Evolutionary conservation across 331 rosid genomes (phyloP).

Genomic region (Arachis monticola): DNA sequence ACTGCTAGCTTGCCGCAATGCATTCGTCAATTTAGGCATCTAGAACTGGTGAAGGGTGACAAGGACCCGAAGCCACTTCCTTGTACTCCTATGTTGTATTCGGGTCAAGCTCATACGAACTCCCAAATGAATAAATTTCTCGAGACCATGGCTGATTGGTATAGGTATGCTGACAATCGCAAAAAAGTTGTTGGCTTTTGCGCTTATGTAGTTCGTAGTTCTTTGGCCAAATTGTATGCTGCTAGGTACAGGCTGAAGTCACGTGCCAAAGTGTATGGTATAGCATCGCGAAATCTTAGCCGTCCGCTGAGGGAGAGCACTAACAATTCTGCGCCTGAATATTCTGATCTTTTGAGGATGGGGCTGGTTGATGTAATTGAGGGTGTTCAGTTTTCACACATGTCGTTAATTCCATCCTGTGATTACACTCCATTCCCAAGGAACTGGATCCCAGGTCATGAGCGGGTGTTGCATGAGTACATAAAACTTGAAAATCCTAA

Average conservation of each 20-base stretch:
- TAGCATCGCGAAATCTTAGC: slow-evolving; percentile 82
- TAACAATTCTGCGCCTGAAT: slow-evolving; percentile 83
- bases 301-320: slow-evolving; percentile 94
- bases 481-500: slow-evolving; percentile 78
- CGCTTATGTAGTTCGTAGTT: slow-evolving; percentile 82
- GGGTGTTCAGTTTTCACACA: slow-evolving; percentile 87
- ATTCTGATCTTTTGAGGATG: slow-evolving; percentile 90
- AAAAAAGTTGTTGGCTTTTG: slow-evolving; percentile 89
- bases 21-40: slow-evolving; percentile 86
- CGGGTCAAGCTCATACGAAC: slow-evolving; percentile 95
- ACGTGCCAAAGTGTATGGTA: slow-evolving; percentile 92
- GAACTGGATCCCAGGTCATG: slow-evolving; percentile 95
- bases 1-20: slow-evolving; percentile 93
- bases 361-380: slow-evolving; percentile 95
- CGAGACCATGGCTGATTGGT: slow-evolving; percentile 92
- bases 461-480: slow-evolving; percentile 78
- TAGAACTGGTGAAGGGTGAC: slow-evolving; percentile 87
- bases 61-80: slow-evolving; percentile 97
- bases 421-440: slow-evolving; percentile 86
- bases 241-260: slow-evolving; percentile 96
- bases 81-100: slow-evolving; percentile 95
- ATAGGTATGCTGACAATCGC: slow-evolving; percentile 90
- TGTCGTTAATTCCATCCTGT: slow-evolving; percentile 87
- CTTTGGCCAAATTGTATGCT: slow-evolving; percentile 96
- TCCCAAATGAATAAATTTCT: slow-evolving; percentile 96